Percentiles rank a stretch among this genome's conserved stretches.
These are phyloP conservation scores for Calycina marina DNA, from an alignment of 2,329 filamentous ascomycete genomes.

Conservation along the genomic window DNA sequence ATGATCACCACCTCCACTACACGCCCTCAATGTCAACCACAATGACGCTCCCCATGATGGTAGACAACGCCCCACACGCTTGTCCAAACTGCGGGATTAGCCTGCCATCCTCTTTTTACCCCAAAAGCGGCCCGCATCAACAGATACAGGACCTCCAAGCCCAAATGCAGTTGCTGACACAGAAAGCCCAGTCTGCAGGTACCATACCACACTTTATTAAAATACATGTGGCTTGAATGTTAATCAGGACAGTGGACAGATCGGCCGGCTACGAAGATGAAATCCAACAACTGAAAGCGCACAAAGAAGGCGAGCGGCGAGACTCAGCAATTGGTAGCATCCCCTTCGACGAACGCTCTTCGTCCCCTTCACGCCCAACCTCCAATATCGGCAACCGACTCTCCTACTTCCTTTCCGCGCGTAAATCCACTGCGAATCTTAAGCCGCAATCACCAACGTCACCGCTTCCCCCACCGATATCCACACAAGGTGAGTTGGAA, in stretches of 20 bases:
- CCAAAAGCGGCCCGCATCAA: conserved; percentile 31
- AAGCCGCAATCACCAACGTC: conserved; percentile 4
- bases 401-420: conserved; percentile 33
- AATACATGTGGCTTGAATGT: not conserved
- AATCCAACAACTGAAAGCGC: conserved; percentile 42
- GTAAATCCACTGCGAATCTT: conserved; percentile 32
- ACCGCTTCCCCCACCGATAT: conserved; percentile 5
- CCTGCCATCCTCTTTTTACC: conserved; percentile 13
- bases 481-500: conserved; percentile 35
- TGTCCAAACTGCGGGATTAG: conserved; percentile 22
- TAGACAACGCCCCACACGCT: conserved; percentile 7
- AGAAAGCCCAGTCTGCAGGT: conserved; percentile 53
- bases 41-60: conserved; percentile 19
- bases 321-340: conserved; percentile 11
- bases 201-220: conserved; percentile 5
- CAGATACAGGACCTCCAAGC: conserved; percentile 55
- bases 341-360: conserved; percentile 19
- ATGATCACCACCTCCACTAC: conserved; percentile 9
- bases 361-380: conserved; percentile 11
- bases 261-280: conserved; percentile 75
- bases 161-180: conserved; percentile 54
- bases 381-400: conserved; percentile 19
- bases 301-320: conserved; percentile 6
- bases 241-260: conserved; percentile 37
- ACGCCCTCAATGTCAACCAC: conserved; percentile 20